These are phyloP conservation scores for Fusarium sp. DNA, from an alignment of 2,329 filamentous ascomycete species.

Conservation along the genomic window DNA sequence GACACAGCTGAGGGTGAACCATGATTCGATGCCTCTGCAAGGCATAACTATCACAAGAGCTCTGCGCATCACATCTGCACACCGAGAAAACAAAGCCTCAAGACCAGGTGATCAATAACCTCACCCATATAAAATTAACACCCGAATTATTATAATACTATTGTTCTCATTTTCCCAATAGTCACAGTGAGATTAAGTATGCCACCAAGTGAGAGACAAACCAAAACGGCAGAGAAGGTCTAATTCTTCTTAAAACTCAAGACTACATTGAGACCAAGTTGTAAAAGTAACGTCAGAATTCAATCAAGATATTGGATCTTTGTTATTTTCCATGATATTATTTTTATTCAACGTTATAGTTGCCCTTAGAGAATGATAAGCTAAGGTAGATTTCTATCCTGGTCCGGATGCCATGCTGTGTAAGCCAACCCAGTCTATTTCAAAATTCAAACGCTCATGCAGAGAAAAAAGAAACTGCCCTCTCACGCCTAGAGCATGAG, in stretches of 20 bases:
- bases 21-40: background rate
- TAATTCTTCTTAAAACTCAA: background rate
- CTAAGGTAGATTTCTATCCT: background rate
- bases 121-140: background rate
- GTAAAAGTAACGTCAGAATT: background rate
- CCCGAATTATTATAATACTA: background rate
- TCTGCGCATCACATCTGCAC: too few species aligned
- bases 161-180: background rate
- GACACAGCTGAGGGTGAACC: background rate
- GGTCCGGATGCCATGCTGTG: constrained; percentile 18
- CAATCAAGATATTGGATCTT: background rate
- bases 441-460: constrained; percentile 31
- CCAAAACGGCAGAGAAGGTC: background rate
- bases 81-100: too few species aligned
- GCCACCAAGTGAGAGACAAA: background rate
- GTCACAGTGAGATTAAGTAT: background rate
- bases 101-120: background rate
- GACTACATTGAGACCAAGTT: background rate
- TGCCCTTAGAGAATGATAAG: background rate
- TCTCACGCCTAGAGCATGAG: constrained; percentile 27
- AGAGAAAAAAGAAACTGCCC: background rate
- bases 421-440: constrained; percentile 21
- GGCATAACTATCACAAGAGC: background rate
- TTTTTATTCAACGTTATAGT: background rate
- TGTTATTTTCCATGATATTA: background rate